Evolutionary conservation across 2,329 filamentous ascomycete genomes (phyloP), one percentile per base, ranked within the genome.

Genomic region (Arthrobotrys conoides): DNA sequence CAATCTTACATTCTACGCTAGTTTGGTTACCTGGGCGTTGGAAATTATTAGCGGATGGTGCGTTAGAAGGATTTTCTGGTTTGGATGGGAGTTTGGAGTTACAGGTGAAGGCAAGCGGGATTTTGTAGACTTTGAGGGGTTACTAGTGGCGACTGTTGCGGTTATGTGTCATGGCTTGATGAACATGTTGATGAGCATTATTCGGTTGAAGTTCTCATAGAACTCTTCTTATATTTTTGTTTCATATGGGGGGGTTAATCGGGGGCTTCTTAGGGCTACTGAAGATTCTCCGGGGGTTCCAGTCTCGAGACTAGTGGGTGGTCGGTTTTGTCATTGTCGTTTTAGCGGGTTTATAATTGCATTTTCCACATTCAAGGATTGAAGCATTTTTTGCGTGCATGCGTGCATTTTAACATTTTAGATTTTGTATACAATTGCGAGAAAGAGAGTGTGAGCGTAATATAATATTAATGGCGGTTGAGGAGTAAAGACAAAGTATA

Each of bases 151-250:
- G 3, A 68, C 44, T 48, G 70, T 79, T 20, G 89, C 88, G 22
- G 90, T 91, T 22, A 89, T 89, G 85, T 85, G 91, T 83, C 90
- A 92, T 81, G 90, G 91, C 64, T 82, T 91, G 84, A 90, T 92
- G 84, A 92, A 91, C 83, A 92, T 92, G 90, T 84, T 92, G 71
- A 91, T 92, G 84, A 90, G 89, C 55, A 91, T 92, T 81, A 88
- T 91, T 41, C 87, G 90, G 80, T 84, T 92, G 82, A 87, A 89
- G 80, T 91, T 92, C 80, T 70, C 16, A 3, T 78, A 61, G 49
- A 46, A 20, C 33, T 8, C 9, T 36, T 48, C 24, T 24, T 1
- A 9, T 10, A n/a, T 20, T 75, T 61, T 63, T 48, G 36, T 9
- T 38, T 38, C 2, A 14, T 5, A 38, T 38, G 36, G 36, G 36